Evolutionary conservation across 2,329 filamentous ascomycete genomes (phyloP).

Genomic region (Ophiosphaerella narmari): DNA sequence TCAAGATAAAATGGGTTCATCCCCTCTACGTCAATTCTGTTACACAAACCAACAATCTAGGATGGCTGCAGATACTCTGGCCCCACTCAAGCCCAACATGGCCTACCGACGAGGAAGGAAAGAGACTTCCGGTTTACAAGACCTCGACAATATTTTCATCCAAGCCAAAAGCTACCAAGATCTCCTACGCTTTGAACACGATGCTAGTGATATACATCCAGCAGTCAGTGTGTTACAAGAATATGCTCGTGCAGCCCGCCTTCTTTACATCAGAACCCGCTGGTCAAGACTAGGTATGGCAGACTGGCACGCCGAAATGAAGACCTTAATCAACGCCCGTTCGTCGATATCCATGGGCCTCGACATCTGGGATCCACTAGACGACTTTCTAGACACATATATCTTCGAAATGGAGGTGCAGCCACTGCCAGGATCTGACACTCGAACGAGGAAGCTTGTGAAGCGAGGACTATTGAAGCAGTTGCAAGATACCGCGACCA

Average conservation of each 20-base stretch:
- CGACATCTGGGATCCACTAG: constrained; percentile 3
- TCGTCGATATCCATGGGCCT: constrained; percentile 1
- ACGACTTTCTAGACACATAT: constrained; percentile 6
- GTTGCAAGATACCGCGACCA: constrained; percentile 1
- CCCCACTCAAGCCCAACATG: background rate
- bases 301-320: constrained; percentile 5
- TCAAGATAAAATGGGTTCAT: background rate
- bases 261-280: constrained; percentile 2
- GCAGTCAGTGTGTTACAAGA: constrained; percentile 3
- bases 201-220: constrained; percentile 1
- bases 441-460: background rate
- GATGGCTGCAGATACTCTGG: background rate
- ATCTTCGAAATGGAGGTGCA: constrained; percentile 6
- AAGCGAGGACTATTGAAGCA: constrained; percentile 3
- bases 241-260: constrained; percentile 3
- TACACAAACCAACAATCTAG: background rate
- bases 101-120: background rate
- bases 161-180: constrained; percentile 2
- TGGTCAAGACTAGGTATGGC: constrained; percentile 5
- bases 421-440: background rate
- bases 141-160: constrained; percentile 2
- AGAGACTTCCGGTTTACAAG: background rate
- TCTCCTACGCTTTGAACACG: constrained; percentile 3
- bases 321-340: constrained; percentile 1
- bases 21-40: background rate